Evolutionary conservation across 305 asterid genomes (phyloP), one percentile per base, ranked within the genome.

Genomic region (Ilex paraguariensis): DNA sequence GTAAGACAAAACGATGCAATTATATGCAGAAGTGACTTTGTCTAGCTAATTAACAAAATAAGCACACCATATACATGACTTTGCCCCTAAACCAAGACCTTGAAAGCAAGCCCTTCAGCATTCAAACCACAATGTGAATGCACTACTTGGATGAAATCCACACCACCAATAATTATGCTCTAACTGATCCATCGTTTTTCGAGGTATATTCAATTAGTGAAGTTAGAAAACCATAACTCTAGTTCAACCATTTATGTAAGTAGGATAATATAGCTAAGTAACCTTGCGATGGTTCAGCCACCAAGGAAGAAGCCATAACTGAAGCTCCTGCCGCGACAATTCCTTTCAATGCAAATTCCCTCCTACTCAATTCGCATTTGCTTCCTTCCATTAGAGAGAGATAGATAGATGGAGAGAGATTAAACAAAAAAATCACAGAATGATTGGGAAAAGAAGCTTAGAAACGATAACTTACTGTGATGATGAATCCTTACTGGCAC

Each of bases 311-410:
- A 62, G 90, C 73, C 75, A 80, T 68, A 17, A 71, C 80, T 13
- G 95, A 82, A 79, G 93, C 88, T 63, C 95, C 98, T 58, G 87
- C 84, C 59, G 90, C 85, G 59, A 78, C 88, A 73, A 87, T 75
- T 58, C 98, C 96, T 67, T 67, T 88, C 45, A 87, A 54, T 55
- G 84, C 74, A 67, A 92, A 76, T 66, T 66, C 83, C 59, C 95
- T 87, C 69, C 96, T 73, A 51, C 78, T 81, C 83, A 88, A 60
- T 59, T 78, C 82, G 58, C 96, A 86, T 45, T 78, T 83, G 63
- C 78, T 87, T 61, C 82, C 95, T 87, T 75, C 74, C 69, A 60
- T 64, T 62, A 55, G 59, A 60, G 48, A 59, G 10, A 1, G 8
- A 30, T 13, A 10, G 17, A 59, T 1, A 28, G 49, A 33, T 5